Percentiles rank a stretch among this genome's conserved stretches.
phyloP scores from a whole-genome alignment of 306 rosid genomes.

The Prunus mira region DNA sequence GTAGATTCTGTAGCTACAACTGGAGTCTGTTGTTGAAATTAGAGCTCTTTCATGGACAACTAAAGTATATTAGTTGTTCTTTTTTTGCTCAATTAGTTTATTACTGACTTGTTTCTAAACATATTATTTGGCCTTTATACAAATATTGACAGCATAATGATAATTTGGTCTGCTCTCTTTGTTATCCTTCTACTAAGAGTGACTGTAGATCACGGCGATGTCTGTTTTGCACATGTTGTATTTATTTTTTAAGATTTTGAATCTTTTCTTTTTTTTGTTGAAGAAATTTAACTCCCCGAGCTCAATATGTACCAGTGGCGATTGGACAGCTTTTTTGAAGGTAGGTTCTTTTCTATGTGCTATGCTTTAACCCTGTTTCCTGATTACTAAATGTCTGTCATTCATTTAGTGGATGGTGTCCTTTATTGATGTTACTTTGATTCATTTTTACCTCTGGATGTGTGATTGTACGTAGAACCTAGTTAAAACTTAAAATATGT shows the following conservation, averaged over 20 bases:
- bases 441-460: neutral
- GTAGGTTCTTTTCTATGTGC: constrained; percentile 25
- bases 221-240: constrained; percentile 17
- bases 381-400: neutral
- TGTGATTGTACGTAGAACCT: neutral
- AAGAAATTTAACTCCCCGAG: constrained; percentile 97
- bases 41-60: neutral
- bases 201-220: constrained; percentile 3
- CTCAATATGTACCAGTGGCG: constrained; percentile 66
- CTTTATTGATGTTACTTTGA: neutral
- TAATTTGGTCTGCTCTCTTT: constrained; percentile 16
- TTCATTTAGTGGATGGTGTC: neutral
- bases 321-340: constrained; percentile 91
- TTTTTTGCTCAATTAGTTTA: neutral
- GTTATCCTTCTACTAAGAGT: neutral
- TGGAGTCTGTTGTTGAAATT: constrained; percentile 11
- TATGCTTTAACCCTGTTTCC: neutral
- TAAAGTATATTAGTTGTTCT: neutral
- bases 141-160: neutral
- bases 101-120: neutral
- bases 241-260: constrained; percentile 20
- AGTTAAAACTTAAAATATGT: neutral
- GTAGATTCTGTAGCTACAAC: constrained; percentile 19
- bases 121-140: neutral
- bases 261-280: constrained; percentile 22